Evolutionary conservation across 495 filamentous ascomycete genomes (phyloP).

Genomic region (Penicillium riverlandense): DNA sequence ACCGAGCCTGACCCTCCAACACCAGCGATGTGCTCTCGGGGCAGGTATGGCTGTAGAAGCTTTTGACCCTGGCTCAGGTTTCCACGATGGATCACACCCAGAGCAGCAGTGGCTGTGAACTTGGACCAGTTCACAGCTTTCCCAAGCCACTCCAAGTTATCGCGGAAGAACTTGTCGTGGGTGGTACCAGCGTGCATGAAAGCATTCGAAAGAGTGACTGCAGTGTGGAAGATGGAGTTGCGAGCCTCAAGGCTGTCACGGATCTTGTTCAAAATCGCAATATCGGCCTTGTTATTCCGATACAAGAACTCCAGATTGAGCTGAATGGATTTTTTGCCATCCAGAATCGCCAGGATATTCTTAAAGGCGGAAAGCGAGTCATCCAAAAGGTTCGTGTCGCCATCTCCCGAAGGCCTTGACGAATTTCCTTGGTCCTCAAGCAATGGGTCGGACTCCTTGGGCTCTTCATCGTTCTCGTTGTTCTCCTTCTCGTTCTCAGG

Average conservation of each 20-base stretch:
- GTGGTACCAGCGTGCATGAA: conserved; percentile 99
- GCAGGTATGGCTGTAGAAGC: conserved; percentile 90
- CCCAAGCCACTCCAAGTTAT: conserved; percentile 95
- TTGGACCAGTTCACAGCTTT: conserved; percentile 99
- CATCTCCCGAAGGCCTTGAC: conserved; percentile 30
- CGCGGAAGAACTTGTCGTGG: conserved; percentile 93
- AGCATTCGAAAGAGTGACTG: conserved; percentile 93
- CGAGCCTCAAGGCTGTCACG: conserved; percentile 90
- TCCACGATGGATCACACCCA: conserved; percentile 94
- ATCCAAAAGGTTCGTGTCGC: conserved; percentile 32
- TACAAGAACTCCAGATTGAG: conserved; percentile 94
- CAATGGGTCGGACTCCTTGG: conserved; percentile 48
- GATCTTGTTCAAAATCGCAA: conserved; percentile 89
- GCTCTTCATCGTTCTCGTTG: conserved; percentile 40
- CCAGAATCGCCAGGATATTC: conserved; percentile 78
- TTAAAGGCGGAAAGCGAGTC: conserved; percentile 58
- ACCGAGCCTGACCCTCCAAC: conserved; percentile 68
- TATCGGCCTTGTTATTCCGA: conserved; percentile 82
- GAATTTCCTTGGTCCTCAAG: conserved; percentile 38
- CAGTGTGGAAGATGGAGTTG: conserved; percentile 97
- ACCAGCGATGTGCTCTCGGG: conserved; percentile 54
- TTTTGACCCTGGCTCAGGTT: conserved; percentile 90
- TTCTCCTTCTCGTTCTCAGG: conserved; percentile 32
- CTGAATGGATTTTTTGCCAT: conserved; percentile 85
- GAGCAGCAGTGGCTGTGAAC: conserved; percentile 93